Evolutionary conservation across 202 grass and related monocot species (phyloP).

Genomic region (Schoenoplectus tabernaemontani): DNA sequence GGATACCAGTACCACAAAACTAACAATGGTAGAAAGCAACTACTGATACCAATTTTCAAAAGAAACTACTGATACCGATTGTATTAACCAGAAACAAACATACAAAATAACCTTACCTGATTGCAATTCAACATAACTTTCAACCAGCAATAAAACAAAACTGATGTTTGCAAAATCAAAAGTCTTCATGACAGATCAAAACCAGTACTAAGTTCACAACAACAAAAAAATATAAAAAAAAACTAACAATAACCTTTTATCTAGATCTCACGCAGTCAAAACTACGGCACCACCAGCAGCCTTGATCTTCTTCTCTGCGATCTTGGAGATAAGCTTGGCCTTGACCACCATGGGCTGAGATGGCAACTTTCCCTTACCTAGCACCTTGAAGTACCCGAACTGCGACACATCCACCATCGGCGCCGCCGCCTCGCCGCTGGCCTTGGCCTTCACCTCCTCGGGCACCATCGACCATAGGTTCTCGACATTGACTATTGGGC

Average conservation of each 20-base stretch:
- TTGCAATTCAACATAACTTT: constrained; percentile 16
- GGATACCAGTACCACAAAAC: background rate
- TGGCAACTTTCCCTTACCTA: constrained; percentile 68
- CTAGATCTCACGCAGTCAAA: constrained; percentile 57
- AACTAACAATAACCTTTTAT: constrained; percentile 11
- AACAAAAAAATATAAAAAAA: background rate
- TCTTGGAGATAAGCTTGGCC: constrained; percentile 89
- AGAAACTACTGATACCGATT: background rate
- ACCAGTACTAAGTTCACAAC: background rate
- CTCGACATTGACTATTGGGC: constrained; percentile 63
- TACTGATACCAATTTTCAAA: no score
- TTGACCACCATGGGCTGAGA: constrained; percentile 75
- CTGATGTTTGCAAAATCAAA: constrained; percentile 1
- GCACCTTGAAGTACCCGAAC: constrained; percentile 93
- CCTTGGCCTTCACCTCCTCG: constrained; percentile 41
- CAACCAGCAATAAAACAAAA: constrained; percentile 5
- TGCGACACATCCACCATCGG: constrained; percentile 65
- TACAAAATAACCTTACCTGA: background rate
- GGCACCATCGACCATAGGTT: constrained; percentile 80
- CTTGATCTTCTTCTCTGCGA: constrained; percentile 99
- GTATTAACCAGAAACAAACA: background rate
- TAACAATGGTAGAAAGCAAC: background rate
- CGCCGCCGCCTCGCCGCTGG: constrained; percentile 39
- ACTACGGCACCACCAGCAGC: constrained; percentile 69
- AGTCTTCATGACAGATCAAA: background rate